Conservation (phyloP, 2,329 filamentous ascomycete genomes). For the Rutstroemia sp. region DNA sequence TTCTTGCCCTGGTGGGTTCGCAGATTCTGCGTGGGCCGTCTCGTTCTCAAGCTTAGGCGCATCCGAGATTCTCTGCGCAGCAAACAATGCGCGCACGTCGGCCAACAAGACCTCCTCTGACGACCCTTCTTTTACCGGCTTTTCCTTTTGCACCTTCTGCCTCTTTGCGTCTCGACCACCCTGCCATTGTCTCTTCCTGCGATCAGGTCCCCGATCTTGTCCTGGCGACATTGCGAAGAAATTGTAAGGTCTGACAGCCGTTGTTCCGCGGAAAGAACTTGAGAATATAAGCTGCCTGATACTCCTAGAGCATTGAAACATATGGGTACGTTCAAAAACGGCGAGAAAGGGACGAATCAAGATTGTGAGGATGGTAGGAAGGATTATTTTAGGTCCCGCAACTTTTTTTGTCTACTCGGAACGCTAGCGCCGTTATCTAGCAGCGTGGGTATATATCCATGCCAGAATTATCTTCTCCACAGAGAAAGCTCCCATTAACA, state of each 20-base stretch:
- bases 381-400: background rate
- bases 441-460: no score
- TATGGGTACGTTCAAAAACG: conserved; percentile 23
- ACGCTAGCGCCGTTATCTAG: no score
- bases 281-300: background rate
- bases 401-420: no score
- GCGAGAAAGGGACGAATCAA: background rate
- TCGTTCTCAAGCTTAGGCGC: background rate
- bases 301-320: conserved; percentile 7
- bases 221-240: conserved; percentile 13
- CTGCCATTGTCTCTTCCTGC: conserved; percentile 26
- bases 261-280: background rate
- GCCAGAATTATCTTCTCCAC: no score
- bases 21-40: conserved; percentile 29
- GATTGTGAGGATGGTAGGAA: background rate
- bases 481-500: no score
- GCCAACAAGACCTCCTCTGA: conserved; percentile 58
- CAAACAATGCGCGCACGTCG: conserved; percentile 52
- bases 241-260: conserved; percentile 2
- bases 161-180: conserved; percentile 35
- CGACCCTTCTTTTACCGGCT: conserved; percentile 47
- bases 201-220: conserved; percentile 8
- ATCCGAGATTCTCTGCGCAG: conserved; percentile 29
- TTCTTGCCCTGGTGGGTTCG: conserved; percentile 13
- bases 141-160: conserved; percentile 50